phyloP scores from a whole-genome alignment of 495 filamentous ascomycete genomes.

The Penicillium lividum region DNA sequence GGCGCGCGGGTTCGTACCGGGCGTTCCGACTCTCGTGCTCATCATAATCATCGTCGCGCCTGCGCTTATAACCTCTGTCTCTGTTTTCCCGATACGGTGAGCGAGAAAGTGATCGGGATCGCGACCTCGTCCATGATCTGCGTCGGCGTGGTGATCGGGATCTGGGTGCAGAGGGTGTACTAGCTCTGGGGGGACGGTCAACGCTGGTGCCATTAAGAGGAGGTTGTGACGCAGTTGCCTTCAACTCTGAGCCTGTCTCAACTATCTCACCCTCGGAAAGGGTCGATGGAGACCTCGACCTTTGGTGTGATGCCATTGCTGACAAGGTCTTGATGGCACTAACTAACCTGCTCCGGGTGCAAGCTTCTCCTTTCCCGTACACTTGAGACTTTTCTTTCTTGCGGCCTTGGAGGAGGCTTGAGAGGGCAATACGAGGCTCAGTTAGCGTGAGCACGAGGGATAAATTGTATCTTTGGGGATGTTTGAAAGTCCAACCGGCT shows the following conservation, averaged over 20 bases:
- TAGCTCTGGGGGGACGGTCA: conserved; percentile 70
- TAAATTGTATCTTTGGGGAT: conserved; percentile 23
- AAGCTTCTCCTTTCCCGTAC: conserved; percentile 4
- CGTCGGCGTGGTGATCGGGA: conserved; percentile 49
- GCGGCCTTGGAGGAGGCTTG: conserved; percentile 33
- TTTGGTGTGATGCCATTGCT: conserved; percentile 37
- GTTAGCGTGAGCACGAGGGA: conserved; percentile 37
- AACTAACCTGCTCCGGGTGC: not conserved
- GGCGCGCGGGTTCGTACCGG: conserved; percentile 52
- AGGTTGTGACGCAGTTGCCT: conserved; percentile 76
- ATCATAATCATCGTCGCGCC: conserved; percentile 64
- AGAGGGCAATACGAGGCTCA: conserved; percentile 12
- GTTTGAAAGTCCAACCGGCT: conserved; percentile 53
- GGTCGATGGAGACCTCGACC: conserved; percentile 50
- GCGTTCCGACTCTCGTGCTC: conserved; percentile 47
- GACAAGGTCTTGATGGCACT: conserved; percentile 1
- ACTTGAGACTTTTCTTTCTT: conserved; percentile 9
- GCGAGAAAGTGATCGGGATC: conserved; percentile 46
- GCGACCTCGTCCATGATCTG: conserved; percentile 41
- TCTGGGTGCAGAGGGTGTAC: conserved; percentile 53
- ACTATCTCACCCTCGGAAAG: conserved; percentile 84
- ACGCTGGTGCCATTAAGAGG: conserved; percentile 73
- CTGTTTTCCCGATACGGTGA: conserved; percentile 49
- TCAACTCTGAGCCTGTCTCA: conserved; percentile 68
- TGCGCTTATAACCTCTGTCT: conserved; percentile 67